Conservation (phyloP, 805 yeast species). For the Metschnikowia cerradonensis region DNA sequence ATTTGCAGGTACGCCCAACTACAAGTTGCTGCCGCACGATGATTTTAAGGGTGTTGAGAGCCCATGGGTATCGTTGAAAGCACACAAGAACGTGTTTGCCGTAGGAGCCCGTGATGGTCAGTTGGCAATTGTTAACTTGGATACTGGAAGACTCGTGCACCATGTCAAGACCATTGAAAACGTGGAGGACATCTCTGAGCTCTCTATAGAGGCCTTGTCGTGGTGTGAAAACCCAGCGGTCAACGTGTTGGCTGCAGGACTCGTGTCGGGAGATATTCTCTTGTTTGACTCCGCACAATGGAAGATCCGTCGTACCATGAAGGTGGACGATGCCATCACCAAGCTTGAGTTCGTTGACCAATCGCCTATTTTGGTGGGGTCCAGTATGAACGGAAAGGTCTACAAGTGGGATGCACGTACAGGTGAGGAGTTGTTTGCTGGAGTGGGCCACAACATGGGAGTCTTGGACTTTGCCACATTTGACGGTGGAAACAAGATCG, state of each 20-base stretch:
- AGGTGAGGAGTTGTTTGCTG: constrained; percentile 70
- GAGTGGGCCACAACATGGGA: constrained; percentile 93
- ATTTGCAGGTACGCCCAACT: constrained; percentile 66
- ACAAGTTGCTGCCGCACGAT: constrained; percentile 54
- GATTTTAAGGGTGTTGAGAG: constrained; percentile 72
- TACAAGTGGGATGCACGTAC: constrained; percentile 88
- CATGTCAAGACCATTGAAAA: constrained; percentile 61
- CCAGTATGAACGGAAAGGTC: constrained; percentile 81
- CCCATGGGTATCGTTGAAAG: constrained; percentile 82
- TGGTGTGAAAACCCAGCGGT: constrained; percentile 66
- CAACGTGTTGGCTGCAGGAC: constrained; percentile 70
- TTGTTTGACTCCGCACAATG: constrained; percentile 82
- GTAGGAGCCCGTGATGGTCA: constrained; percentile 88
- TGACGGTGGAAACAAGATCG: constrained; percentile 60
- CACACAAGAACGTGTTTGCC: constrained; percentile 55
- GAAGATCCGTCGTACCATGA: constrained; percentile 72
- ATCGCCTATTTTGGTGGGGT: constrained; percentile 59
- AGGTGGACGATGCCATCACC: constrained; percentile 79
- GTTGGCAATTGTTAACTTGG: constrained; percentile 71
- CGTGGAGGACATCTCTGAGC: constrained; percentile 41
- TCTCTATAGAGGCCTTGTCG: constrained; percentile 55
- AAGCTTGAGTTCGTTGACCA: constrained; percentile 62
- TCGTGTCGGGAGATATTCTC: constrained; percentile 83
- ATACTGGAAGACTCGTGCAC: constrained; percentile 67
- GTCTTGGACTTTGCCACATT: constrained; percentile 77